Conservation (phyloP, 106 monocot genomes). For the Phalaenopsis equestris region DNA sequence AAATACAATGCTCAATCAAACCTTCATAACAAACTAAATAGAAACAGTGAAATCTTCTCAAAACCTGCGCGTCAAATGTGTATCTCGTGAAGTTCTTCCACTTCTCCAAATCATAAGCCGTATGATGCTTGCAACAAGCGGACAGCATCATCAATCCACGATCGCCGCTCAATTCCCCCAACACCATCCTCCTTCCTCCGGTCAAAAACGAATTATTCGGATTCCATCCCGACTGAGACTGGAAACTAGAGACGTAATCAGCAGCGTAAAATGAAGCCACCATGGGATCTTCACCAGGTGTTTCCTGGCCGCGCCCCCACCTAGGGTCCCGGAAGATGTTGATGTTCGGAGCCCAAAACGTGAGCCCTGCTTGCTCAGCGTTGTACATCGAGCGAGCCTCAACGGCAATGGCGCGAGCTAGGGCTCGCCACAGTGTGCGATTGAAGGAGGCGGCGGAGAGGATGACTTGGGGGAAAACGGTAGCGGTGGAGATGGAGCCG, state of each 20-base stretch:
- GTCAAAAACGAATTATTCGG: not conserved
- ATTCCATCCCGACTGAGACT: constrained; percentile 15
- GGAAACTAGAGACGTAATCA: constrained; percentile 66
- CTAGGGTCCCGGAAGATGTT: constrained; percentile 92
- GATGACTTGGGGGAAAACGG: constrained; percentile 83
- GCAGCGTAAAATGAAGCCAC: constrained; percentile 41
- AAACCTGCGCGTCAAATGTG: constrained; percentile 78
- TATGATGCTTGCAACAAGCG: constrained; percentile 98
- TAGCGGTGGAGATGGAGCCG: constrained; percentile 54
- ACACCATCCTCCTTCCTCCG: constrained; percentile 16
- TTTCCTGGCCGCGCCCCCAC: constrained; percentile 95
- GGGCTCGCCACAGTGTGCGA: constrained; percentile 54
- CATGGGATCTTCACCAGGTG: constrained; percentile 86
- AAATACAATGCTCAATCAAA: not conserved
- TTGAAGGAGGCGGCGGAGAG: constrained; percentile 70
- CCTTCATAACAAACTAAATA: not conserved
- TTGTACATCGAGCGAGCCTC: constrained; percentile 82
- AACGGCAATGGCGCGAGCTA: constrained; percentile 43
- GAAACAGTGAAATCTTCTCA: not conserved
- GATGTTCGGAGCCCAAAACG: constrained; percentile 95
- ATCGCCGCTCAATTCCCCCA: not conserved
- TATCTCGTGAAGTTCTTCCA: constrained; percentile 66
- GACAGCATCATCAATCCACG: constrained; percentile 52
- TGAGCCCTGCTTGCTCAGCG: constrained; percentile 79
- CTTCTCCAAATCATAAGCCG: constrained; percentile 87